Evolutionary conservation across 1,139 yeast genomes (phyloP), one percentile per base, ranked within the genome.

Genomic region (Hansenula sp.): DNA sequence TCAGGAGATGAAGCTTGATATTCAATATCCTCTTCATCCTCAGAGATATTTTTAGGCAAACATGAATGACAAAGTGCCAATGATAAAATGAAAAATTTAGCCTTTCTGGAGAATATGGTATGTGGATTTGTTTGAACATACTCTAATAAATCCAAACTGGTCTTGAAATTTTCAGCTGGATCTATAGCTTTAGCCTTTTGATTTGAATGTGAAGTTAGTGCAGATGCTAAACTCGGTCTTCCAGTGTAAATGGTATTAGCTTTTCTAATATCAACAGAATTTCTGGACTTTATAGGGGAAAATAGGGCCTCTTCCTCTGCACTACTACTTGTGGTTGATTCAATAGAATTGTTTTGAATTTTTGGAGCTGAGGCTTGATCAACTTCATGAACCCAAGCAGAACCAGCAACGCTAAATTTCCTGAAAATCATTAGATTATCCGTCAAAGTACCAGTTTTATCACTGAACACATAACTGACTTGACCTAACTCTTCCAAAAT

Each of bases 1-100:
- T 93, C 99, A 0, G 99, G 99, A 0, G 98, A 91, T 0, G 98
- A 82, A 0, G 98, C 89, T 60, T 90, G 97, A 57, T 91, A 94
- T 40, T 77, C 79, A 18, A 90, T 76, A 36, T 69, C 68, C 21
- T 70, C 77, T 40, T 76, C 84, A 11, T 62, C 67, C 5, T 61
- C 68, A 5, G 62, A 50, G 10, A 51, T 48, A 53, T 53, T 67
- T 60, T 82, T 81, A 1, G 99, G 98, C 38, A 89, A 68, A 61
- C 98, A 93, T 0, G 94, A 77, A 58, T 91, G 96, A 59, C 99
- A 93, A 42, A 93, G 68, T 0, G 99, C 95, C 44, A 94, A 68
- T 2, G 93, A 76, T 40, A 93, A 67, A 41, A 93, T 68, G 60
- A 94, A 93, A 62, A 91, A 84, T 48, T 77, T 81, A 2, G 89